A percentile compares a stretch with the other conserved stretches of the same genome.
phyloP scores from a whole-genome alignment of 2,329 filamentous ascomycete species.

The Claviceps africana region DNA sequence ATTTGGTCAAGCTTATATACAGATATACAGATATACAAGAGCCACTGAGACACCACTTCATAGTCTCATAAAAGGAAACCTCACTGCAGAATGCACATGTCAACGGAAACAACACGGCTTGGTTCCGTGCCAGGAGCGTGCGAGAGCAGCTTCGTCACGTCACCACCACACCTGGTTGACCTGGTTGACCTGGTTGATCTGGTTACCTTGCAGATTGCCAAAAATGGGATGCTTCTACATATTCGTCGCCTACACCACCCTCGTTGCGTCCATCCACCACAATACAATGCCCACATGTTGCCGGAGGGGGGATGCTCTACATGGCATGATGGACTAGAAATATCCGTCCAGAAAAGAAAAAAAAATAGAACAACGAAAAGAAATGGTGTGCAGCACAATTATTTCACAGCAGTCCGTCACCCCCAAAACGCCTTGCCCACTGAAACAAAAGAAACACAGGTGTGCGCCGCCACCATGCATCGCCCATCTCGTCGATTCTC shows the following conservation, averaged over 20 bases:
- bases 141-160: too few species aligned
- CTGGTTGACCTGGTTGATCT: too few species aligned
- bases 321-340: background rate
- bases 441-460: background rate
- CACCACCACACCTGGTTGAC: background rate
- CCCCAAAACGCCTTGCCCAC: conserved; percentile 4
- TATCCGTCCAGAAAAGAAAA: background rate
- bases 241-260: background rate
- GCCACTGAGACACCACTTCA: too few species aligned
- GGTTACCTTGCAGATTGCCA: background rate
- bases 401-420: background rate
- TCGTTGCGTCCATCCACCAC: background rate
- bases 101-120: too few species aligned
- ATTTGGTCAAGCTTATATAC: too few species aligned
- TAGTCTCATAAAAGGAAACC: too few species aligned
- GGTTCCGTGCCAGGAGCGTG: too few species aligned
- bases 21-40: too few species aligned
- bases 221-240: background rate
- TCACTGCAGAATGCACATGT: too few species aligned
- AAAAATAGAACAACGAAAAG: background rate
- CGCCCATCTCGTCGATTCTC: background rate
- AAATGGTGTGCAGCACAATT: background rate
- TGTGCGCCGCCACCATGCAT: conserved; percentile 2
- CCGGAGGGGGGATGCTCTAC: background rate
- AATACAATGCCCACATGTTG: background rate